Conservation (phyloP, 192 early-diverging fungal genomes). For the Podochytrium sp. region DNA sequence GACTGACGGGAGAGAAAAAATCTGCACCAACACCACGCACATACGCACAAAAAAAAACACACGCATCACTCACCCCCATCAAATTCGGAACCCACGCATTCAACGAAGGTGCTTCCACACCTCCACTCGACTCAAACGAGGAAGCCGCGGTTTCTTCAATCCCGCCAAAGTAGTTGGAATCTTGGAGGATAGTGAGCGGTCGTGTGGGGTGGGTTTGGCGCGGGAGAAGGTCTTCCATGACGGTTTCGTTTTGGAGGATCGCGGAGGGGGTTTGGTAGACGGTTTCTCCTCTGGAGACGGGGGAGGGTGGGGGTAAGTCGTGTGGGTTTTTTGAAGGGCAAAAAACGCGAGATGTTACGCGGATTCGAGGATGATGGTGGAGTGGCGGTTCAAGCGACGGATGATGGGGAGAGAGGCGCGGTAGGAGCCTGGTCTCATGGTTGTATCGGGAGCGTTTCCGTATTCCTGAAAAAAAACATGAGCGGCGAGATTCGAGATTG, state of each 20-base stretch:
- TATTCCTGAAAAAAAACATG: constrained; percentile 48
- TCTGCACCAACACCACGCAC: too few species aligned
- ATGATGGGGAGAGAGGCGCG: constrained; percentile 77
- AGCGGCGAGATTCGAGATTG: constrained; percentile 22
- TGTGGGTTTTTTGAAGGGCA: too few species aligned
- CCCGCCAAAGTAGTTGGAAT: constrained; percentile 36
- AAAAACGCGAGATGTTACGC: neutral
- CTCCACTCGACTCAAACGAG: neutral
- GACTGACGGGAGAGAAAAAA: too few species aligned
- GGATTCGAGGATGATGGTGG: constrained; percentile 74
- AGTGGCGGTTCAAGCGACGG: constrained; percentile 87
- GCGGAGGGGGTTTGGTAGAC: constrained; percentile 15
- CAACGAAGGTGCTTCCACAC: neutral
- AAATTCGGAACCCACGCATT: constrained; percentile 15
- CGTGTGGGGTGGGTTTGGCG: neutral
- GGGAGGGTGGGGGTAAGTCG: too few species aligned
- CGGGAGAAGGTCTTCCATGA: constrained; percentile 68
- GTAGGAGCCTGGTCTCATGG: constrained; percentile 72
- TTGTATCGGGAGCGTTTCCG: constrained; percentile 79
- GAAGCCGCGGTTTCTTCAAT: neutral
- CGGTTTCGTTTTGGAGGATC: constrained; percentile 51
- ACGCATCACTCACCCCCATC: neutral
- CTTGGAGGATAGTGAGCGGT: neutral
- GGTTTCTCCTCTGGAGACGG: constrained; percentile 34
- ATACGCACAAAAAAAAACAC: neutral